Percentiles rank a stretch among this genome's conserved stretches.
Conservation (phyloP, 495 filamentous ascomycete species). For the Penicillium robsamsonii region DNA sequence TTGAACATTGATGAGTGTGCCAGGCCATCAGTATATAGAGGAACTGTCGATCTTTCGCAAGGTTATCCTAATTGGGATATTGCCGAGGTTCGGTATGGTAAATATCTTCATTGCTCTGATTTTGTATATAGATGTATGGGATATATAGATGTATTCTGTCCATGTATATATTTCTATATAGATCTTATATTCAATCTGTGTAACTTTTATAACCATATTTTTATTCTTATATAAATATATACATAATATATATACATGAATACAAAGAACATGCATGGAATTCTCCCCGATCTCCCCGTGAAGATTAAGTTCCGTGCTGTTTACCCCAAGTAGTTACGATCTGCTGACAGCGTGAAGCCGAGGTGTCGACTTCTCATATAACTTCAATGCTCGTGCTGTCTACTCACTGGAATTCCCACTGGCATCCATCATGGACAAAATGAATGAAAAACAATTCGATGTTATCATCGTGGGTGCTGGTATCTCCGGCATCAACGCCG, state of each 20-base stretch:
- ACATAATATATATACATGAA: no score
- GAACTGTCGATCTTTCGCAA: not conserved
- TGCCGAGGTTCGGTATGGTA: not conserved
- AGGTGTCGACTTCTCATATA: conserved; percentile 27
- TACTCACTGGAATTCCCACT: not conserved
- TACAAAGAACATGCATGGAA: no score
- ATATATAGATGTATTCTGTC: not conserved
- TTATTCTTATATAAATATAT: no score
- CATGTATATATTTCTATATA: not conserved
- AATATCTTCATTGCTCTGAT: no score
- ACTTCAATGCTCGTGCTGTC: not conserved
- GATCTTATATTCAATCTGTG: not conserved
- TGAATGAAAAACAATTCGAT: conserved; percentile 41
- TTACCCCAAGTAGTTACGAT: conserved; percentile 1
- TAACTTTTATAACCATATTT: not conserved
- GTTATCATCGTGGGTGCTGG: conserved; percentile 71
- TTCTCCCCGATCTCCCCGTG: conserved; percentile 4
- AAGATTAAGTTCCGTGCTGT: not conserved
- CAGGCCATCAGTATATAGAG: not conserved
- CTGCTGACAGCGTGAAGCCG: conserved; percentile 24
- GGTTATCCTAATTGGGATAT: not conserved
- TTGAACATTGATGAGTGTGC: not conserved
- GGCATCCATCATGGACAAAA: conserved; percentile 23
- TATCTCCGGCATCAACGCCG: conserved; percentile 74
- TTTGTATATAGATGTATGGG: no score